A percentile compares a stretch with the other conserved stretches of the same genome.
These are phyloP conservation scores for Russula sp. DNA, from an alignment of 768 basidiomycete genomes.

Conservation along the genomic window DNA sequence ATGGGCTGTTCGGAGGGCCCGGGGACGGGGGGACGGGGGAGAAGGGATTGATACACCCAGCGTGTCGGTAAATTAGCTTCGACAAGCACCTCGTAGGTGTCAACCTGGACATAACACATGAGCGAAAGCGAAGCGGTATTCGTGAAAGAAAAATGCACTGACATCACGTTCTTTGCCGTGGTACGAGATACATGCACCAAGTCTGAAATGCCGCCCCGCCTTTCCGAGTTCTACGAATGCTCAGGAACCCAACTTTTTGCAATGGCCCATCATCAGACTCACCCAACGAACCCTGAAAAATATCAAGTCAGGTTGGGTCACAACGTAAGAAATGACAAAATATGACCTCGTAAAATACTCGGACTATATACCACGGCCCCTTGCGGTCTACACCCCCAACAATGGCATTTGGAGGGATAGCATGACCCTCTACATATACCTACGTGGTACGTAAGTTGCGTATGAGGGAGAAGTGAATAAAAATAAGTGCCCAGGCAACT, in stretches of 20 bases:
- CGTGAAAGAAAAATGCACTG: conserved; percentile 7
- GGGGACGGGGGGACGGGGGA: neutral
- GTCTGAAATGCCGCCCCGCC: conserved; percentile 35
- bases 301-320: neutral
- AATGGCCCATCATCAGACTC: conserved; percentile 1
- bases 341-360: conserved; percentile 28
- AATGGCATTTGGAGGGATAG: conserved; percentile 28
- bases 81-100: conserved; percentile 40
- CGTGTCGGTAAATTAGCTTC: conserved; percentile 31
- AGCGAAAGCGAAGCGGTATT: neutral
- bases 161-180: conserved; percentile 39
- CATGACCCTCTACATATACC: conserved; percentile 26
- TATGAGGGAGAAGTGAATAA: neutral
- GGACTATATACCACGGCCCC: conserved; percentile 25
- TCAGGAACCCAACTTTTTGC: neutral
- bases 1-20: neutral
- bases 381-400: conserved; percentile 27
- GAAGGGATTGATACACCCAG: conserved; percentile 8
- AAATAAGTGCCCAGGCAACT: conserved; percentile 26
- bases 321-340: neutral
- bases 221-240: conserved; percentile 38
- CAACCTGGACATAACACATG: conserved; percentile 31
- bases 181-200: conserved; percentile 37
- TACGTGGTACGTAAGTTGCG: neutral
- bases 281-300: conserved; percentile 25